A percentile compares a stretch with the other conserved stretches of the same genome.
Evolutionary conservation across 345 rosid species (phyloP).

Genomic region (Gossypium mustelinum): DNA sequence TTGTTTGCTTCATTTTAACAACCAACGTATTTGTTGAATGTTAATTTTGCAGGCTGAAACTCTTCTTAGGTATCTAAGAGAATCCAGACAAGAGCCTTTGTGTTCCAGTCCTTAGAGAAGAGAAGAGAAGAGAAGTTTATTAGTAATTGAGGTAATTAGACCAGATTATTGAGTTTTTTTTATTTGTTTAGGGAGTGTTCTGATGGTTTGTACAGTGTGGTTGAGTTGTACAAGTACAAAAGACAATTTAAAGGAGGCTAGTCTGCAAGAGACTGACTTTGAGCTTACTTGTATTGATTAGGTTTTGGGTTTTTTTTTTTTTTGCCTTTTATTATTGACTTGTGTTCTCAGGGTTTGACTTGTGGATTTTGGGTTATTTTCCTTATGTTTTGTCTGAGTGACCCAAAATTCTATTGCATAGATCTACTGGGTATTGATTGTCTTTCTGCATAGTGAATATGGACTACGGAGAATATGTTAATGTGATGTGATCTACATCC

Average conservation of each 20-base stretch:
- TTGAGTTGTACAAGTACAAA: slow-evolving; percentile 23
- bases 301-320: slow-evolving; percentile 20
- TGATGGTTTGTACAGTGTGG: slow-evolving; percentile 55
- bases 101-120: slow-evolving; percentile 47
- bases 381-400: slow-evolving; percentile 25
- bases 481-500: neutral
- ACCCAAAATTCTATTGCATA: slow-evolving; percentile 23
- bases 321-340: slow-evolving; percentile 1
- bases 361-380: slow-evolving; percentile 24
- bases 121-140: neutral
- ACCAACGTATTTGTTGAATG: neutral
- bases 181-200: slow-evolving; percentile 37
- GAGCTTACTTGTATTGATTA: slow-evolving; percentile 33
- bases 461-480: neutral
- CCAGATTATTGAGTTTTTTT: neutral
- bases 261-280: slow-evolving; percentile 32
- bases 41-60: slow-evolving; percentile 73
- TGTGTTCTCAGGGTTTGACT: slow-evolving; percentile 10
- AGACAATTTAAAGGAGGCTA: slow-evolving; percentile 15
- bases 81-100: slow-evolving; percentile 57
- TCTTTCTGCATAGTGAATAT: slow-evolving; percentile 24
- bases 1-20: neutral
- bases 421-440: slow-evolving; percentile 14
- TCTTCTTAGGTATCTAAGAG: slow-evolving; percentile 70
- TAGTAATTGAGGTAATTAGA: slow-evolving; percentile 23